Evolutionary conservation across 192 early-diverging fungal species (phyloP), one percentile per base, ranked within the genome.

Genomic region (Umbelopsis vinacea): DNA sequence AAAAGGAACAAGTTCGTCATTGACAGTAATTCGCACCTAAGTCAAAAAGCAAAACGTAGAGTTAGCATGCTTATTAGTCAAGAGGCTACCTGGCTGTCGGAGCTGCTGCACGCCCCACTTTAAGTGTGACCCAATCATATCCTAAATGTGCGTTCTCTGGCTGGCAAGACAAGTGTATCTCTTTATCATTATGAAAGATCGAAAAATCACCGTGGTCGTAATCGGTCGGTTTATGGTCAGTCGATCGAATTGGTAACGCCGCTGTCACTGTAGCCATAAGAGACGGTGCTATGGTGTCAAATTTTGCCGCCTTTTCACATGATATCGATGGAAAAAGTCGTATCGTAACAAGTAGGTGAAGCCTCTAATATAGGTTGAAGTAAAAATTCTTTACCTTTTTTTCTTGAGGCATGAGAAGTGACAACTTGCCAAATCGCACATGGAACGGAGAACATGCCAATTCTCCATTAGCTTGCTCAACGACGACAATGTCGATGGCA

Each of bases 401-500:
- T 72, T 99, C 96, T 46, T 91, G 92, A 6, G 96, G 96, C 46
- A 92, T 79, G 6, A 98, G 86, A 17, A 98, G 86, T 71, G 94
- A 93, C 46, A 99, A 82, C 77, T 99, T 99, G 29, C 97, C 97
- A 79, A 98, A 99, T 45, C 98, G 91, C 19, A 99, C 97, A 79
- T 99, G 98, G 79, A 97, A 99, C 5, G 98, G 98, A 37, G 95
- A 97, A 79, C 94, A 96, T 46, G 88, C 83, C 26, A 98, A 79
- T 40, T 93, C 88, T 15, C 95, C 95, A 79, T 96, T 86, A 60
- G 83, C 69, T 70, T 89, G 90, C 68, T 97, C 85, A 35, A 98
- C 95, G 12, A 98, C 96, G n/a, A 99, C 85, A 57, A 99, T 93
- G 80, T 99, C 98, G 80, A 99, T 98, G 38, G 98, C 96, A 21